Percentiles rank a stretch among this genome's conserved stretches.
These are phyloP conservation scores for Coemansia sp. DNA, from an alignment of 192 early-diverging fungal genomes.

Conservation along the genomic window DNA sequence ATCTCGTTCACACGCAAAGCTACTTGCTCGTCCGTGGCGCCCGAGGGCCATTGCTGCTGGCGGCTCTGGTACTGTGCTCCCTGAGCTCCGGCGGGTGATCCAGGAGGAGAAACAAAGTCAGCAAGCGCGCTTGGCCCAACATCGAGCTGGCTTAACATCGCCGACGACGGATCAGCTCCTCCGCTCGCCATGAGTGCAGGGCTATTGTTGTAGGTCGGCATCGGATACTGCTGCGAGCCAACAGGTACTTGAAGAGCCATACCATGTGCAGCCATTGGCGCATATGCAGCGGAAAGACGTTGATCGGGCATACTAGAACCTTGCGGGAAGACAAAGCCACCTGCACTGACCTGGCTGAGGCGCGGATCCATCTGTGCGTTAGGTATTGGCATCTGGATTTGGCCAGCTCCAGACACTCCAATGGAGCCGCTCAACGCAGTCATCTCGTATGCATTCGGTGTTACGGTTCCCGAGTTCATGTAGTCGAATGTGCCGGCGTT, in stretches of 20 bases:
- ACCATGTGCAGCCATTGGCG: background rate
- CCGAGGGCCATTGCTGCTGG: conserved; percentile 45
- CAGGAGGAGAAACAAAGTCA: conserved; percentile 13
- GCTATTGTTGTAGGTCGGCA: conserved; percentile 1
- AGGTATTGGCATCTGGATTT: conserved; percentile 20
- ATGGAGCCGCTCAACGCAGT: conserved; percentile 24
- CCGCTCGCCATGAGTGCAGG: background rate
- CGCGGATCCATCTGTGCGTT: conserved; percentile 32
- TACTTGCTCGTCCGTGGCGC: conserved; percentile 70
- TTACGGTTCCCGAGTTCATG: conserved; percentile 24
- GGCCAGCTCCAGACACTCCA: conserved; percentile 4
- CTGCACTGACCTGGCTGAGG: conserved; percentile 33
- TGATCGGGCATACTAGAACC: conserved; percentile 10
- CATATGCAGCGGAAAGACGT: conserved; percentile 4
- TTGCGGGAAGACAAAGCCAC: conserved; percentile 27
- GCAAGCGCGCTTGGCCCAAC: conserved; percentile 8
- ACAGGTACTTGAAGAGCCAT: background rate
- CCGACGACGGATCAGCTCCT: background rate
- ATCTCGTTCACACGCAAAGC: conserved; percentile 71
- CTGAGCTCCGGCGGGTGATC: conserved; percentile 15
- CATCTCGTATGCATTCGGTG: conserved; percentile 48
- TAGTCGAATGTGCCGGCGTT: conserved; percentile 26
- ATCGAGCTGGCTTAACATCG: conserved; percentile 4
- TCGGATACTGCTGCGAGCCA: background rate
- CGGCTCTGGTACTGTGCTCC: conserved; percentile 5